phyloP scores from a whole-genome alignment of 2,329 filamentous ascomycete species.

The Gaeumannomyces tritici region DNA sequence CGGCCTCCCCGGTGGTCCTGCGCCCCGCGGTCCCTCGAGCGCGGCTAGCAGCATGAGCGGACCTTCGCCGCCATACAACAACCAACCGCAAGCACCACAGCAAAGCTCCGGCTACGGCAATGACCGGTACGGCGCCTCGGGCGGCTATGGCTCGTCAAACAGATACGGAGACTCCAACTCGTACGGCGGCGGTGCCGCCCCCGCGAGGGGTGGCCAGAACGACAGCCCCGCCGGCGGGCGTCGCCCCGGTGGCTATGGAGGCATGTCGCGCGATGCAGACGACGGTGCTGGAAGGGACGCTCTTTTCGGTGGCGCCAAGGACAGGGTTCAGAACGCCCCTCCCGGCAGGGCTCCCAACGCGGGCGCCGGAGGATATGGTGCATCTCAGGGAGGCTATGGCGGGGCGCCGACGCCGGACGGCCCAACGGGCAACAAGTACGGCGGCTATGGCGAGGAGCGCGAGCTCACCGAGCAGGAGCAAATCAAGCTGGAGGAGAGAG shows the following conservation, averaged over 20 bases:
- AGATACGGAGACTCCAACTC: slow-evolving; percentile 33
- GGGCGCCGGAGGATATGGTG: slow-evolving; percentile 13
- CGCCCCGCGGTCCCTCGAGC: slow-evolving; percentile 13
- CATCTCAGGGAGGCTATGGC: slow-evolving; percentile 2
- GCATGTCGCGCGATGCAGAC: slow-evolving; percentile 36
- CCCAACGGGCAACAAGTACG: slow-evolving; percentile 21
- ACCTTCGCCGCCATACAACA: slow-evolving; percentile 23
- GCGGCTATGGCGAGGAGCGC: slow-evolving; percentile 56
- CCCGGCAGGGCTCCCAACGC: slow-evolving; percentile 4
- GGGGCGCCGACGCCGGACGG: background rate
- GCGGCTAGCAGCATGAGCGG: background rate
- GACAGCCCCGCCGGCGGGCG: slow-evolving; percentile 1
- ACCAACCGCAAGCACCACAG: slow-evolving; percentile 13
- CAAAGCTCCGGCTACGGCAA: slow-evolving; percentile 38
- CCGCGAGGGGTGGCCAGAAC: slow-evolving; percentile 18
- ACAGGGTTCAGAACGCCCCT: slow-evolving; percentile 25
- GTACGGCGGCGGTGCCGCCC: slow-evolving; percentile 7
- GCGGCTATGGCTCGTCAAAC: slow-evolving; percentile 39
- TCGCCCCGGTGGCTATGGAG: slow-evolving; percentile 51
- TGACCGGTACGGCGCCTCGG: slow-evolving; percentile 40
- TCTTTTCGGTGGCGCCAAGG: slow-evolving; percentile 48
- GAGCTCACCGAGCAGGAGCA: slow-evolving; percentile 75
- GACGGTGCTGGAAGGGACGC: slow-evolving; percentile 50
- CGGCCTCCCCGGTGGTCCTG: slow-evolving; percentile 27
- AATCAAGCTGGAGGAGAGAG: slow-evolving; percentile 45